Conservation (phyloP, 2,329 filamentous ascomycete genomes). For the Scedosporium minutisporum region DNA sequence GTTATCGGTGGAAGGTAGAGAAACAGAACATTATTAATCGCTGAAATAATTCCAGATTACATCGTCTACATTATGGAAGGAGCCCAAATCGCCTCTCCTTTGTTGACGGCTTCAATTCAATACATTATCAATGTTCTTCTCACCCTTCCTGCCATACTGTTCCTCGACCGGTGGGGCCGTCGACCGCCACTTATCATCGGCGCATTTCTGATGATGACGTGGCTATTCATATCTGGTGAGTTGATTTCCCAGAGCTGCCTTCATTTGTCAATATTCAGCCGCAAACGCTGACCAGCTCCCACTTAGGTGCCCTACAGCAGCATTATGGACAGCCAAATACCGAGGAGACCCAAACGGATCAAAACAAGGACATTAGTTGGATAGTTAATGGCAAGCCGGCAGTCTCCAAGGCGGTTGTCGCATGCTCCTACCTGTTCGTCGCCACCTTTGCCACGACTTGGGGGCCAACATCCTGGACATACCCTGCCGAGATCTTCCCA, state of each 20-base stretch:
- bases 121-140: constrained; percentile 55
- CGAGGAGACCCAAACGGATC: constrained; percentile 23
- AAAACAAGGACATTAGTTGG: constrained; percentile 45
- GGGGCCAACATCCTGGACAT: constrained; percentile 41
- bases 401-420: constrained; percentile 52
- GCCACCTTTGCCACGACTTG: constrained; percentile 36
- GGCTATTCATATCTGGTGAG: constrained; percentile 50
- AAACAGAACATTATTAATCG: too few species aligned
- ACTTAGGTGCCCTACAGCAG: constrained; percentile 45
- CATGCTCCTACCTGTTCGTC: constrained; percentile 56
- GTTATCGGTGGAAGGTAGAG: too few species aligned
- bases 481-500: constrained; percentile 37
- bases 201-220: constrained; percentile 48
- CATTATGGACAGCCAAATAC: constrained; percentile 43
- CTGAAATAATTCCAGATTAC: constrained; percentile 26
- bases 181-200: constrained; percentile 46
- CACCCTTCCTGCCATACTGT: constrained; percentile 50
- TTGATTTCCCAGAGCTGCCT: not conserved
- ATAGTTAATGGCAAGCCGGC: constrained; percentile 39
- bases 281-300: not conserved
- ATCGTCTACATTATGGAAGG: constrained; percentile 52
- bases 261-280: too few species aligned
- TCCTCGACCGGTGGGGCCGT: constrained; percentile 49
- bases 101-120: constrained; percentile 52
- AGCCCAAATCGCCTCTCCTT: constrained; percentile 44